phyloP scores from a whole-genome alignment of 2,329 filamentous ascomycete species.

The Pezicula rhizophila region DNA sequence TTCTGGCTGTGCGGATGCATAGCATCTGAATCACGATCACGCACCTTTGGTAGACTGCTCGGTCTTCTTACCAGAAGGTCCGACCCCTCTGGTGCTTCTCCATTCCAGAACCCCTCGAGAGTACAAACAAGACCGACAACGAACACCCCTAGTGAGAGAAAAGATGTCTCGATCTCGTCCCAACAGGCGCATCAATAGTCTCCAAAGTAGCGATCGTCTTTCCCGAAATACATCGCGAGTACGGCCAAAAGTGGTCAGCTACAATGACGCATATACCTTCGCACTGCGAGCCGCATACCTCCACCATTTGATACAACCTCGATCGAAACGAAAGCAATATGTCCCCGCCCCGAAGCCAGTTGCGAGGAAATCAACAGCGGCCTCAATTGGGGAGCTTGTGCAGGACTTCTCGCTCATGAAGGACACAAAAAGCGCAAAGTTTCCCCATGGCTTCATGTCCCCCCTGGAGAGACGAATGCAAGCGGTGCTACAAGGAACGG shows the following conservation, averaged over 20 bases:
- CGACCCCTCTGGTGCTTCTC: not conserved
- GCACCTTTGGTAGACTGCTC: not conserved
- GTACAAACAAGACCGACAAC: too few relatives aligned
- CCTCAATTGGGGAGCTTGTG: conserved; percentile 75
- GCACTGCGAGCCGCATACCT: conserved; percentile 88
- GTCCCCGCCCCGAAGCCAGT: conserved; percentile 60
- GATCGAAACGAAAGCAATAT: conserved; percentile 84
- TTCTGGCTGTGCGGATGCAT: not conserved
- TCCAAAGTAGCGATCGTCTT: conserved; percentile 20
- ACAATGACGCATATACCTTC: conserved; percentile 85
- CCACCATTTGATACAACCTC: conserved; percentile 86
- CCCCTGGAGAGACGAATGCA: conserved; percentile 47
- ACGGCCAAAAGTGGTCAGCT: conserved; percentile 43
- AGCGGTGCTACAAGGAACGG: conserved; percentile 61
- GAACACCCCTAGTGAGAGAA: not conserved
- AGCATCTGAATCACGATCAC: not conserved
- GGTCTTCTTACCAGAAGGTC: not conserved
- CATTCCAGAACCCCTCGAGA: not conserved
- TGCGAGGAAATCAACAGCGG: conserved; percentile 52
- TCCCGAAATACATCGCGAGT: conserved; percentile 35
- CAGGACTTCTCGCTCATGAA: conserved; percentile 70
- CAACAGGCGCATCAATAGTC: conserved; percentile 24
- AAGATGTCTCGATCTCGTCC: conserved; percentile 23
- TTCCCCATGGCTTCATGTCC: conserved; percentile 65
- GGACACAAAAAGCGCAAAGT: conserved; percentile 63